phyloP scores from a whole-genome alignment of 768 basidiomycete species.

The Tubosaeta sp. region DNA sequence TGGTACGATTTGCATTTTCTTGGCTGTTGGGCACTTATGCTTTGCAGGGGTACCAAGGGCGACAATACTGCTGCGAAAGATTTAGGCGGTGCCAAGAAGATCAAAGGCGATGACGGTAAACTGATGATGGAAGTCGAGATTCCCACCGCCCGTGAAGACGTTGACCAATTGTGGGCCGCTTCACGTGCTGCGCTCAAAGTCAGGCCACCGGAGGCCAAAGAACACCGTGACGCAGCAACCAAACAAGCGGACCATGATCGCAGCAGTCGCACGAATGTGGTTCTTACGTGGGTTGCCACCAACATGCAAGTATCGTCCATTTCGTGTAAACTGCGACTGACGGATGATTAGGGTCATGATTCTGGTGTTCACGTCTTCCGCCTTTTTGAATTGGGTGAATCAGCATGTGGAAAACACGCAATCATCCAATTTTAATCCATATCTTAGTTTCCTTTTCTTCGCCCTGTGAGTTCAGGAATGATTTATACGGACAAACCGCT shows the following conservation, averaged over 20 bases:
- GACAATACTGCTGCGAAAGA: slow-evolving; percentile 87
- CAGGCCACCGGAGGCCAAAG: slow-evolving; percentile 67
- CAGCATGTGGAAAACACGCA: slow-evolving; percentile 47
- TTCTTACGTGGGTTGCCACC: slow-evolving; percentile 76
- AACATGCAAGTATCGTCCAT: slow-evolving; percentile 60
- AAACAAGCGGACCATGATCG: slow-evolving; percentile 87
- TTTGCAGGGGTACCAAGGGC: slow-evolving; percentile 78
- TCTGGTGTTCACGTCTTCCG: slow-evolving; percentile 68
- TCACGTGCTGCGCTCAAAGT: slow-evolving; percentile 65
- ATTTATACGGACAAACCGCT: not conserved
- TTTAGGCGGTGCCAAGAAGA: slow-evolving; percentile 86
- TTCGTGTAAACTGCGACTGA: not conserved
- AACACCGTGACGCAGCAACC: slow-evolving; percentile 81
- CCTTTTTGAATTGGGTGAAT: slow-evolving; percentile 71
- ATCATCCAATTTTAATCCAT: slow-evolving; percentile 77
- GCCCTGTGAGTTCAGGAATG: slow-evolving; percentile 39
- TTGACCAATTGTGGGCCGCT: slow-evolving; percentile 82
- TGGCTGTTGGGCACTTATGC: slow-evolving; percentile 3
- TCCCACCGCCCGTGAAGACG: slow-evolving; percentile 78
- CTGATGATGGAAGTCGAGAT: slow-evolving; percentile 85
- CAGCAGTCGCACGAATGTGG: slow-evolving; percentile 81
- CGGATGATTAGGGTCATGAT: slow-evolving; percentile 57
- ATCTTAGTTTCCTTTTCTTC: slow-evolving; percentile 78
- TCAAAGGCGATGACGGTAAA: slow-evolving; percentile 80
- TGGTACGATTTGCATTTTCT: slow-evolving; percentile 36